A percentile compares a stretch with the other conserved stretches of the same genome.
Evolutionary conservation across 345 rosid genomes (phyloP).

Genomic region (Trapa bicornis): DNA sequence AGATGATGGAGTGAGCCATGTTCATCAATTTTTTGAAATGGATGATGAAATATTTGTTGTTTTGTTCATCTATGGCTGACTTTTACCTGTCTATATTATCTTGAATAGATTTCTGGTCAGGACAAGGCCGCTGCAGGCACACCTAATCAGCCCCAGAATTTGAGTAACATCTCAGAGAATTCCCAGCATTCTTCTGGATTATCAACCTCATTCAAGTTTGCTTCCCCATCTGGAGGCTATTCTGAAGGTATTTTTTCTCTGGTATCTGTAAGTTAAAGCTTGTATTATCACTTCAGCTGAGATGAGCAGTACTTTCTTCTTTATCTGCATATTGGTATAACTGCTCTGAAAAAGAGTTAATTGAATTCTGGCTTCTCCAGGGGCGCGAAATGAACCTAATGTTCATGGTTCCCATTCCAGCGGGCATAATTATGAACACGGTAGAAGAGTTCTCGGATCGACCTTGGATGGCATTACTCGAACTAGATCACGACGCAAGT

Average conservation of each 20-base stretch:
- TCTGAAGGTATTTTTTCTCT: constrained; percentile 22
- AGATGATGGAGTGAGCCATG: neutral
- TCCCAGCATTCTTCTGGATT: constrained; percentile 23
- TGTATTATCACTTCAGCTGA: neutral
- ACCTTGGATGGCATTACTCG: constrained; percentile 40
- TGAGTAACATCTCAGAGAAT: constrained; percentile 22
- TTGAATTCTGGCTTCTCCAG: constrained; percentile 46
- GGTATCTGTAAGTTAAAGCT: neutral
- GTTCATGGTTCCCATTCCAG: constrained; percentile 37
- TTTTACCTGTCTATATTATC: neutral
- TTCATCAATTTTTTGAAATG: too few species aligned
- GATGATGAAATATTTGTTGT: too few species aligned
- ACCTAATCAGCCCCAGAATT: constrained; percentile 21
- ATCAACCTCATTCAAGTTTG: constrained; percentile 18
- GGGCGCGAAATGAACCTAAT: constrained; percentile 32
- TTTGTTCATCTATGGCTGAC: too few species aligned
- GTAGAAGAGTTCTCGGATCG: constrained; percentile 54
- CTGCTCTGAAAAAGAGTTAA: constrained; percentile 1
- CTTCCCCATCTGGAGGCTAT: constrained; percentile 22
- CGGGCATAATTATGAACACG: constrained; percentile 39
- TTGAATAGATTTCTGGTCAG: constrained; percentile 68
- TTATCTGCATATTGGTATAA: neutral
- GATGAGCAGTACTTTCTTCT: neutral
- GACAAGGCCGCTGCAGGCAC: constrained; percentile 32
- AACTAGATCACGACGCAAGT: constrained; percentile 46